A percentile compares a stretch with the other conserved stretches of the same genome.
Conservation (phyloP, 441 rosid species). For the Omphalea diandra region DNA sequence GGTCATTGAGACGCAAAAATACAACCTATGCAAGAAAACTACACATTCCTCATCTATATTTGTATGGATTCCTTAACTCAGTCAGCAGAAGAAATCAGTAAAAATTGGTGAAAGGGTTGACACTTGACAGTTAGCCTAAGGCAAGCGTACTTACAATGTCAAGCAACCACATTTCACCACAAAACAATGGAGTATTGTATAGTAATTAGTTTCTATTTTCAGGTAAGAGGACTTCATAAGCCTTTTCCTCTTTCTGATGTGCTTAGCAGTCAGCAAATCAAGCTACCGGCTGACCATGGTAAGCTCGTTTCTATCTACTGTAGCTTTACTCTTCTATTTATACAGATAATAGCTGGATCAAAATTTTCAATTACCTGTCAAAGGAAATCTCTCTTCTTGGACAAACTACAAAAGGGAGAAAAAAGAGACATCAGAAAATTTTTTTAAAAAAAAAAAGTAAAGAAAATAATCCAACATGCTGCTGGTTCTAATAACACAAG, state of each 20-base stretch:
- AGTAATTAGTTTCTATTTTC: not conserved
- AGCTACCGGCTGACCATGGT: not conserved
- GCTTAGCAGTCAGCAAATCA: constrained; percentile 6
- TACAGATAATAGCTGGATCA: constrained; percentile 4
- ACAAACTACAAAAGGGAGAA: constrained; percentile 12
- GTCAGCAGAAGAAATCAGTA: constrained; percentile 9
- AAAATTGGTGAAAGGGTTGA: constrained; percentile 7
- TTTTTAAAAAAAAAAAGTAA: not conserved
- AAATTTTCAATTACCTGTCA: constrained; percentile 12
- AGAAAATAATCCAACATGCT: not conserved
- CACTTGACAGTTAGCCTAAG: constrained; percentile 8
- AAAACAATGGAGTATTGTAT: not conserved
- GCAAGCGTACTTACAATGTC: constrained; percentile 19
- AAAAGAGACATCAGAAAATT: constrained; percentile 5
- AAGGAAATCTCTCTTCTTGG: constrained; percentile 11
- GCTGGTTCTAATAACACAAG: not conserved
- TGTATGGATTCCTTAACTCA: not conserved
- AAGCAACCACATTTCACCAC: constrained; percentile 19
- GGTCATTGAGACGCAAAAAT: not conserved
- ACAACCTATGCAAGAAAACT: not conserved
- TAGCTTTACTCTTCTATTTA: not conserved
- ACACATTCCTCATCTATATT: not conserved
- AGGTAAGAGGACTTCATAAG: constrained; percentile 8
- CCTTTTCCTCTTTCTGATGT: not conserved
- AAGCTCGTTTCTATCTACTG: not conserved